Evolutionary conservation across 441 rosid species (phyloP).

Genomic region (Gossypium davidsonii): DNA sequence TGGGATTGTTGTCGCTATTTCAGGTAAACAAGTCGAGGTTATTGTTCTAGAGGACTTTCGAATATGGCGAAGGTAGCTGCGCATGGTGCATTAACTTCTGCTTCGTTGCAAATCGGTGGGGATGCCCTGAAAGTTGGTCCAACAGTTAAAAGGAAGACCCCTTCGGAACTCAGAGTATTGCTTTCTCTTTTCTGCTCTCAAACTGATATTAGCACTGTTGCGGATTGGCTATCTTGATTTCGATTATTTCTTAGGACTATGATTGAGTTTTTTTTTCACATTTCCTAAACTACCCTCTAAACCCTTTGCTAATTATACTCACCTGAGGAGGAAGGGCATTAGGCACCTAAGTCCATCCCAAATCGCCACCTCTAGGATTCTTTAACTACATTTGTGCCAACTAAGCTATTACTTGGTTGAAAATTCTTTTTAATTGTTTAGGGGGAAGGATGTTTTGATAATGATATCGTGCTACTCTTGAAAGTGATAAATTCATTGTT

Average conservation of each 20-base stretch:
- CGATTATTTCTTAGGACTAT: neutral
- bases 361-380: too few species aligned
- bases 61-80: constrained; percentile 69
- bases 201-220: neutral
- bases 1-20: neutral
- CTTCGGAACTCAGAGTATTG: constrained; percentile 65
- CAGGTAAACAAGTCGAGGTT: neutral
- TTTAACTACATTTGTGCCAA: too few species aligned
- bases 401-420: too few species aligned
- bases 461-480: neutral
- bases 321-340: too few species aligned
- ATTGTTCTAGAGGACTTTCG: neutral
- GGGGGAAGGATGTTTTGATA: neutral
- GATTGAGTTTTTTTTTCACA: neutral
- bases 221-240: neutral
- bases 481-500: neutral
- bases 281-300: too few species aligned
- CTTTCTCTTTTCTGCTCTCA: neutral
- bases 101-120: constrained; percentile 42
- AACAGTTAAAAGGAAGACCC: constrained; percentile 57
- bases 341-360: too few species aligned
- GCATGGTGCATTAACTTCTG: constrained; percentile 37
- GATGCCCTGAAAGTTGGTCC: constrained; percentile 27
- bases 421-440: neutral
- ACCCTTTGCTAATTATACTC: too few species aligned